Conservation (phyloP, 305 asterid species). For the Withania somnifera region DNA sequence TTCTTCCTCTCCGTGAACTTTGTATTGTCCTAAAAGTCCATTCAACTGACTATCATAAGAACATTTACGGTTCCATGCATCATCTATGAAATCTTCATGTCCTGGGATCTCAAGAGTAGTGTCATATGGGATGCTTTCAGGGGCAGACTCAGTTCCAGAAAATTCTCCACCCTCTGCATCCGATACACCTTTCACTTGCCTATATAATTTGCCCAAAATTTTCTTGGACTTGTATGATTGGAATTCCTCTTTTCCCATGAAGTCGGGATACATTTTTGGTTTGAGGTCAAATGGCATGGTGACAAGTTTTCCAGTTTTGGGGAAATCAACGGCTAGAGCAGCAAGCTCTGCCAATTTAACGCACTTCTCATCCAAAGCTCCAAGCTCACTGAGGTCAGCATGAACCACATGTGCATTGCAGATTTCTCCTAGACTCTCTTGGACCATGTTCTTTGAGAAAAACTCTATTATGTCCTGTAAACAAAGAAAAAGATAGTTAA, state of each 20-base stretch:
- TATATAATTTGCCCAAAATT: constrained; percentile 69
- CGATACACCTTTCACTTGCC: constrained; percentile 36
- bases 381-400: constrained; percentile 56
- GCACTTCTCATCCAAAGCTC: constrained; percentile 88
- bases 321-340: constrained; percentile 85
- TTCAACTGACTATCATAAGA: constrained; percentile 62
- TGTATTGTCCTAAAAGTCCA: constrained; percentile 70
- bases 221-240: constrained; percentile 53
- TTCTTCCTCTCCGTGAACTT: constrained; percentile 70
- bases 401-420: constrained; percentile 95
- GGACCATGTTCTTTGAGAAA: constrained; percentile 71
- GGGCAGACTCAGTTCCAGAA: constrained; percentile 15
- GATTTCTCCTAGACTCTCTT: constrained; percentile 68
- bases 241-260: constrained; percentile 72
- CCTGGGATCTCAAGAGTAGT: constrained; percentile 50
- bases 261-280: constrained; percentile 84
- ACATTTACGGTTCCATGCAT: constrained; percentile 62
- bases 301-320: constrained; percentile 77
- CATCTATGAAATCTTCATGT: constrained; percentile 26
- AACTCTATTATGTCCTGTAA: constrained; percentile 69
- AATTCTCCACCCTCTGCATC: constrained; percentile 21
- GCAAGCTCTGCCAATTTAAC: constrained; percentile 82
- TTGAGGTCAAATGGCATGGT: constrained; percentile 44
- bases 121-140: constrained; percentile 36
- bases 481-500: background rate